Percentiles rank a stretch among this genome's conserved stretches.
Conservation (phyloP, 345 rosid species). For the Melaleuca alternifolia region DNA sequence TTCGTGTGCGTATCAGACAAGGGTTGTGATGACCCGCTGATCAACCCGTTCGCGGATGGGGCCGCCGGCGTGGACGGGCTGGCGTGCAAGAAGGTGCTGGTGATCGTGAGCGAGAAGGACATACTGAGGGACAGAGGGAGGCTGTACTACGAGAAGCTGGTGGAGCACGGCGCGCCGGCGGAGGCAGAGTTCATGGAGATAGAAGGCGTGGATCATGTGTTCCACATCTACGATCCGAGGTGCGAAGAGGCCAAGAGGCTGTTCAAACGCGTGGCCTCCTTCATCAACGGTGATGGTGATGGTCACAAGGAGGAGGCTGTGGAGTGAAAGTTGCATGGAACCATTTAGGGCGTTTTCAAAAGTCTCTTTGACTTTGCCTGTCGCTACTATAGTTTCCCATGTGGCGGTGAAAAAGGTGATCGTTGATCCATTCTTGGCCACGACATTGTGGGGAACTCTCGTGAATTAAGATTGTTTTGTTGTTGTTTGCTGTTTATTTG, state of each 20-base stretch:
- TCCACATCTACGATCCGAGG: slow-evolving; percentile 42
- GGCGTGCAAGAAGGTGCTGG: slow-evolving; percentile 39
- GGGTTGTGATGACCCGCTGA: slow-evolving; percentile 62
- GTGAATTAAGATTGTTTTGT: neutral
- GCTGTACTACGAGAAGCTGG: slow-evolving; percentile 38
- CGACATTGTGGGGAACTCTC: neutral
- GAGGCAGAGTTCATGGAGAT: slow-evolving; percentile 41
- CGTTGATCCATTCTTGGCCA: neutral
- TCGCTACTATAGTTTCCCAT: neutral
- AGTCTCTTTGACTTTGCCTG: neutral
- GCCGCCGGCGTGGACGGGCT: slow-evolving; percentile 29
- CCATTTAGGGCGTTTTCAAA: neutral
- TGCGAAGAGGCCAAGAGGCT: slow-evolving; percentile 35
- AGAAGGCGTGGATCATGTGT: slow-evolving; percentile 55
- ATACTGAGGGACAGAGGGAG: slow-evolving; percentile 49
- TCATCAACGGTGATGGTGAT: slow-evolving; percentile 11
- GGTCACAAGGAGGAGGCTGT: neutral
- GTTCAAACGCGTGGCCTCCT: slow-evolving; percentile 30
- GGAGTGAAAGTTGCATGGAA: neutral
- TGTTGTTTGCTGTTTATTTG: neutral
- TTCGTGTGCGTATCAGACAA: slow-evolving; percentile 48
- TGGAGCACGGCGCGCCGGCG: slow-evolving; percentile 38
- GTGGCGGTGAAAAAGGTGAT: neutral
- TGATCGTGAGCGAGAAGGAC: slow-evolving; percentile 57
- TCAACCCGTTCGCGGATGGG: slow-evolving; percentile 56